phyloP scores from a whole-genome alignment of 2,329 filamentous ascomycete genomes.

The Colletotrichum orbiculare region DNA sequence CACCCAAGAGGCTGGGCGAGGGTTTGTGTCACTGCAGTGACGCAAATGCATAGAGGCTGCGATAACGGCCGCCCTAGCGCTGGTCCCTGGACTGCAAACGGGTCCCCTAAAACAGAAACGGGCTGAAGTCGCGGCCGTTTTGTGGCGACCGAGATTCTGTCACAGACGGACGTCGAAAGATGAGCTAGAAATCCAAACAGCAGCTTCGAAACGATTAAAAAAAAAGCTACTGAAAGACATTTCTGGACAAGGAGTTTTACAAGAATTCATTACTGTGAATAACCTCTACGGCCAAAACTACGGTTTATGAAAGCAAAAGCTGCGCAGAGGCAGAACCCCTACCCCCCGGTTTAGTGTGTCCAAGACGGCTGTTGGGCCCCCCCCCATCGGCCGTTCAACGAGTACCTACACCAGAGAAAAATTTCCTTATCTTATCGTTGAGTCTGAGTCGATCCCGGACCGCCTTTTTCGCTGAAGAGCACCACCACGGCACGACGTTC shows the following conservation, averaged over 20 bases:
- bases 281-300: too few relatives aligned
- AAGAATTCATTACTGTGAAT: too few relatives aligned
- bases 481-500: constrained; percentile 20
- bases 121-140: background rate
- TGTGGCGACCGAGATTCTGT: too few relatives aligned
- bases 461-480: constrained; percentile 36
- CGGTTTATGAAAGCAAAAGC: too few relatives aligned
- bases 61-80: constrained; percentile 32
- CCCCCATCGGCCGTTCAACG: constrained; percentile 35
- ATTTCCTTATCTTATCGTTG: constrained; percentile 39
- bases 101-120: constrained; percentile 14
- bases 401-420: constrained; percentile 30
- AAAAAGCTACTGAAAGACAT: too few relatives aligned
- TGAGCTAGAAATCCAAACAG: too few relatives aligned
- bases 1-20: constrained; percentile 17
- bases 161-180: too few relatives aligned
- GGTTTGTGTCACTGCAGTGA: constrained; percentile 31
- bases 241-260: too few relatives aligned
- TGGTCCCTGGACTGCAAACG: constrained; percentile 29
- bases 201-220: too few relatives aligned
- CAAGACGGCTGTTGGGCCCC: constrained; percentile 26
- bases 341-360: constrained; percentile 25
- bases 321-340: background rate
- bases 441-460: constrained; percentile 18
- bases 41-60: constrained; percentile 19